Evolutionary conservation across 202 grass and related monocot genomes (phyloP).

Genomic region (Panicum virgatum): DNA sequence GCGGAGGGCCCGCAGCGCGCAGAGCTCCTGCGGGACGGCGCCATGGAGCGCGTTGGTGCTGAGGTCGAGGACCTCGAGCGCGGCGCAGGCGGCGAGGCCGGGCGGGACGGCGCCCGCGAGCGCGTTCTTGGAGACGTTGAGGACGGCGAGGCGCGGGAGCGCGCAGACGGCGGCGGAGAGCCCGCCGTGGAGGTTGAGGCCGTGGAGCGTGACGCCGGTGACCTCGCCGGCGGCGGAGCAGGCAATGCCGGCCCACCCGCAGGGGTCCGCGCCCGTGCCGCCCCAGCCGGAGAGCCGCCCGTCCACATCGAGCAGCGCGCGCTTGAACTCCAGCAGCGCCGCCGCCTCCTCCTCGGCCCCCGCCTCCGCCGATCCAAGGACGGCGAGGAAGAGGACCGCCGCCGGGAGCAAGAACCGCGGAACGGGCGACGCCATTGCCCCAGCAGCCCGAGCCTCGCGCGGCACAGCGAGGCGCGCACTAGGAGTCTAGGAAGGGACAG

Average conservation of each 20-base stretch:
- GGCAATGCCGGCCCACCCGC: conserved; percentile 77
- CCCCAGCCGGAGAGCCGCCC: conserved; percentile 64
- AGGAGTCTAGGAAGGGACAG: background rate
- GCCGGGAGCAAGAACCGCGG: conserved; percentile 10
- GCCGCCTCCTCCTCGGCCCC: background rate
- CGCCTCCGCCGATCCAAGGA: background rate
- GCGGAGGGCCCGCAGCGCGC: conserved; percentile 47
- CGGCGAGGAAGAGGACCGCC: background rate
- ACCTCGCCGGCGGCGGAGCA: conserved; percentile 57
- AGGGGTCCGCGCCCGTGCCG: conserved; percentile 36
- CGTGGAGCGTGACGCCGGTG: conserved; percentile 56
- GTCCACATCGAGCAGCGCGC: conserved; percentile 51
- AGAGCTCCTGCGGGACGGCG: conserved; percentile 55
- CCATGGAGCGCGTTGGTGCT: conserved; percentile 78
- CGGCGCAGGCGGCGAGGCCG: conserved; percentile 51
- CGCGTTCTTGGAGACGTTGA: conserved; percentile 85
- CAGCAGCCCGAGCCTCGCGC: too few species aligned
- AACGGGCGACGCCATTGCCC: conserved; percentile 23
- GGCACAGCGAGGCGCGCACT: conserved; percentile 6
- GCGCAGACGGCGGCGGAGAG: conserved; percentile 65
- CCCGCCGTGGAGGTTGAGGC: conserved; percentile 60
- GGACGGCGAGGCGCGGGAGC: conserved; percentile 55
- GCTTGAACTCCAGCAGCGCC: conserved; percentile 59
- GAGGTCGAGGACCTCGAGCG: conserved; percentile 81
- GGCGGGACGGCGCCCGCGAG: conserved; percentile 55